Evolutionary conservation across 2,329 filamentous ascomycete genomes (phyloP).

Genomic region (Penicillium sumatraense): DNA sequence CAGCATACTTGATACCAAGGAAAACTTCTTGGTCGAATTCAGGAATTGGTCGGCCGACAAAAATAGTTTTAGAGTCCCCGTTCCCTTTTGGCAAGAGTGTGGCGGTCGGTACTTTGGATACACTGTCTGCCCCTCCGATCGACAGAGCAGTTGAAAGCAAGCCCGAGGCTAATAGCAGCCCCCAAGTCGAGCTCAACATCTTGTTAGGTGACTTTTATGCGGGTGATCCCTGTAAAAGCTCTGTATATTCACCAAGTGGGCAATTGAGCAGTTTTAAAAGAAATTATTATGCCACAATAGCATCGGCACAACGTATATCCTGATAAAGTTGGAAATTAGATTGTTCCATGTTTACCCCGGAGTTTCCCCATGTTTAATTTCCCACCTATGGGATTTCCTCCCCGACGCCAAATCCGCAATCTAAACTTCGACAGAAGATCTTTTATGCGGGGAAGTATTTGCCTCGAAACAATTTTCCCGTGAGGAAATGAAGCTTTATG

Average conservation of each 20-base stretch:
- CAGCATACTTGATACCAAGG: slow-evolving; percentile 35
- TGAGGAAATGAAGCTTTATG: neutral
- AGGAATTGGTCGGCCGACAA: slow-evolving; percentile 31
- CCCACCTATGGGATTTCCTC: slow-evolving; percentile 10
- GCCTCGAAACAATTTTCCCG: neutral
- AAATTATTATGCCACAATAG: no score
- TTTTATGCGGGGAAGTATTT: neutral
- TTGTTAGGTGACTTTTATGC: neutral
- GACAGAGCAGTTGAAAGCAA: slow-evolving; percentile 2
- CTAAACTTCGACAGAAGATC: neutral
- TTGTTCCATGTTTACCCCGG: slow-evolving; percentile 3
- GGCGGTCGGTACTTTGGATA: slow-evolving; percentile 25
- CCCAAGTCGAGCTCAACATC: neutral
- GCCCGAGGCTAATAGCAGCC: slow-evolving; percentile 5
- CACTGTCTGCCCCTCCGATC: neutral
- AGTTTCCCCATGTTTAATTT: slow-evolving; percentile 7
- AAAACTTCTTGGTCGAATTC: slow-evolving; percentile 35
- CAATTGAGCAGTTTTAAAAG: no score
- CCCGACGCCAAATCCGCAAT: neutral
- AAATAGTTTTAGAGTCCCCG: slow-evolving; percentile 20
- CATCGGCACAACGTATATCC: neutral
- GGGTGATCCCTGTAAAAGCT: neutral
- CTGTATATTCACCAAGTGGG: no score
- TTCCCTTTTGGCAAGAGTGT: slow-evolving; percentile 10
- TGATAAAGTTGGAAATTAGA: neutral